A percentile compares a stretch with the other conserved stretches of the same genome.
phyloP scores from a whole-genome alignment of 1,284 basidiomycete genomes.

The Austropuccinia psidii region DNA sequence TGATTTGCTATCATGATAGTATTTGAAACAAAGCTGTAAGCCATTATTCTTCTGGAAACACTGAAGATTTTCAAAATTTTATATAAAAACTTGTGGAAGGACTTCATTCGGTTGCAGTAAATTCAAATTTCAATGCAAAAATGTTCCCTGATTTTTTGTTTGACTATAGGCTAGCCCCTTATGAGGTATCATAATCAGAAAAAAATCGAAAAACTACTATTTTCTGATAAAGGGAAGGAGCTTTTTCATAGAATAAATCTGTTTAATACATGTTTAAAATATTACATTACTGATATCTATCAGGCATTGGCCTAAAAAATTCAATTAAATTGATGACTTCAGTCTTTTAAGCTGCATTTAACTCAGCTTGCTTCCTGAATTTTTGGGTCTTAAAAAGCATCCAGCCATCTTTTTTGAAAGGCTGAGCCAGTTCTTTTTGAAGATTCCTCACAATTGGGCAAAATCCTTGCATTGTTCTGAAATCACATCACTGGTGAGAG shows the following conservation, averaged over 20 bases:
- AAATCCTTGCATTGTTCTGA: constrained; percentile 15
- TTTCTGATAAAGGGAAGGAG: background rate
- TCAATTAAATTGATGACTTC: background rate
- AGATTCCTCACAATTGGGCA: background rate
- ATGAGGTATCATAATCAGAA: constrained; percentile 11
- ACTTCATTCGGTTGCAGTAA: background rate
- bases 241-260: background rate
- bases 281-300: background rate
- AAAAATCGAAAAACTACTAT: background rate
- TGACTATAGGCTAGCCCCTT: background rate
- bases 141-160: background rate
- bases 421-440: background rate
- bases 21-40: background rate
- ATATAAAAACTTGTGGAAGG: constrained; percentile 2
- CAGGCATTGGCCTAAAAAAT: background rate
- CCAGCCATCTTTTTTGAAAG: constrained; percentile 12
- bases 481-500: background rate
- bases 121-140: background rate
- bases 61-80: background rate
- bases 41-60: no score
- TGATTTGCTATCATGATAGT: background rate
- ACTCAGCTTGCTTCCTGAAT: background rate
- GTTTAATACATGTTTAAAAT: constrained; percentile 4
- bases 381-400: constrained; percentile 2
- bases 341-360: background rate